A percentile compares a stretch with the other conserved stretches of the same genome.
These are phyloP conservation scores for Trichoderma cornu-damae DNA, from an alignment of 2,329 filamentous ascomycete species.

Conservation along the genomic window DNA sequence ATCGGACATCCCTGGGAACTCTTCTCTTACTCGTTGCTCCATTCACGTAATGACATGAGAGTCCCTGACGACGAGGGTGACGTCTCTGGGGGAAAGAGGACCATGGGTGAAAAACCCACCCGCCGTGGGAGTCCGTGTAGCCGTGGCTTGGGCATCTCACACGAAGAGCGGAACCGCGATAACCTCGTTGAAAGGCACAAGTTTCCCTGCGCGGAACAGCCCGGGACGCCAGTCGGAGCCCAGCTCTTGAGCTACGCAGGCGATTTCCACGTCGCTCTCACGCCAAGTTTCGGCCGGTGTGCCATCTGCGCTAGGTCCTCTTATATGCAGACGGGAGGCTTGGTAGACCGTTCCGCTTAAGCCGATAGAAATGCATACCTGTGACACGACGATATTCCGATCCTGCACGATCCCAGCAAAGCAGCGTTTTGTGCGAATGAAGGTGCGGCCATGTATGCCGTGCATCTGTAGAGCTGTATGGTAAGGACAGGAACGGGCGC, in stretches of 20 bases:
- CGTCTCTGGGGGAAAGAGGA: not conserved
- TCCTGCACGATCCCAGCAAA: conserved; percentile 6
- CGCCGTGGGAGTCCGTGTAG: not conserved
- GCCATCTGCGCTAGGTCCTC: not conserved
- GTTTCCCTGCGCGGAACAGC: too few relatives aligned
- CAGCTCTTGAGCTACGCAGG: not conserved
- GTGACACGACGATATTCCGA: not conserved
- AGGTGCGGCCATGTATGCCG: conserved; percentile 1
- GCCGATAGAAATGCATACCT: not conserved
- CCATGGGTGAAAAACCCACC: not conserved
- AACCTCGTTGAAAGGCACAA: too few relatives aligned
- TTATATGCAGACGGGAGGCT: not conserved
- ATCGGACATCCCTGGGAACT: not conserved
- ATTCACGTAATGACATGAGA: not conserved
- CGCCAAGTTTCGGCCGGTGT: not conserved
- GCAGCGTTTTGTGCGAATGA: not conserved
- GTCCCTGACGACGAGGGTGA: not conserved
- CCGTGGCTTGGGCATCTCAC: not conserved
- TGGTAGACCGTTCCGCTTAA: not conserved
- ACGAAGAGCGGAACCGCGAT: not conserved
- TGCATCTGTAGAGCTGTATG: not conserved
- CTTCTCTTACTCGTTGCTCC: not conserved
- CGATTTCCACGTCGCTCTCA: not conserved
- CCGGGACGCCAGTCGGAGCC: not conserved
- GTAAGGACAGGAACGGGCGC: not conserved